Conservation (phyloP, 257 asterid genomes). For the Lycium barbarum region DNA sequence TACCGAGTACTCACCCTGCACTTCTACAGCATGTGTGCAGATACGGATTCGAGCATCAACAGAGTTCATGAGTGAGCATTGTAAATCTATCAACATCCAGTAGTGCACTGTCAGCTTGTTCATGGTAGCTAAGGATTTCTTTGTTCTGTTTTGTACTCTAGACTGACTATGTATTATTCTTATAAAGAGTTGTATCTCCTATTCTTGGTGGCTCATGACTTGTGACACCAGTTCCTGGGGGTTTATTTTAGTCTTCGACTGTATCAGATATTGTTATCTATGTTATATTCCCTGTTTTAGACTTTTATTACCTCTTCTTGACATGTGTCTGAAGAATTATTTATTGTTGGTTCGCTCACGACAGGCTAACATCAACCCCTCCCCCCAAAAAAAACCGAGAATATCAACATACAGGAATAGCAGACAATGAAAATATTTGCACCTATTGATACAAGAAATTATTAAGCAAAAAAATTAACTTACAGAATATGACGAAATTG, state of each 20-base stretch:
- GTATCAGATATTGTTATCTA: neutral
- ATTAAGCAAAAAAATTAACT: conserved; percentile 40
- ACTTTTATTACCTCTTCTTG: neutral
- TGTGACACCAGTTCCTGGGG: neutral
- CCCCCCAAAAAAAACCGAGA: neutral
- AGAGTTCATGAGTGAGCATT: neutral
- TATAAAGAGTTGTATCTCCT: neutral
- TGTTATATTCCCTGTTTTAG: neutral
- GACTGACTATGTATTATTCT: neutral
- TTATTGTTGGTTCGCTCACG: neutral
- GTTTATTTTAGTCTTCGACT: no score
- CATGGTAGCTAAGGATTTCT: neutral
- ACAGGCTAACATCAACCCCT: neutral
- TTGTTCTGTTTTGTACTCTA: conserved; percentile 1
- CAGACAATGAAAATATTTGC: neutral
- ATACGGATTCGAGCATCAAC: neutral
- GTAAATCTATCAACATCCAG: neutral
- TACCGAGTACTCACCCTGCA: neutral
- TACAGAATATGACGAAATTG: conserved; percentile 83
- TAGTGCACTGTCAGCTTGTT: neutral
- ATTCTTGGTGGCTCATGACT: neutral
- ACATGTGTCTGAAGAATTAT: neutral
- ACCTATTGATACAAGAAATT: conserved; percentile 18
- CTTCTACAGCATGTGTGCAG: neutral
- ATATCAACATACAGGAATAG: neutral